These are phyloP conservation scores for Zancudomyces culisetae DNA, from an alignment of 371 early-diverging fungal species.

Conservation along the genomic window DNA sequence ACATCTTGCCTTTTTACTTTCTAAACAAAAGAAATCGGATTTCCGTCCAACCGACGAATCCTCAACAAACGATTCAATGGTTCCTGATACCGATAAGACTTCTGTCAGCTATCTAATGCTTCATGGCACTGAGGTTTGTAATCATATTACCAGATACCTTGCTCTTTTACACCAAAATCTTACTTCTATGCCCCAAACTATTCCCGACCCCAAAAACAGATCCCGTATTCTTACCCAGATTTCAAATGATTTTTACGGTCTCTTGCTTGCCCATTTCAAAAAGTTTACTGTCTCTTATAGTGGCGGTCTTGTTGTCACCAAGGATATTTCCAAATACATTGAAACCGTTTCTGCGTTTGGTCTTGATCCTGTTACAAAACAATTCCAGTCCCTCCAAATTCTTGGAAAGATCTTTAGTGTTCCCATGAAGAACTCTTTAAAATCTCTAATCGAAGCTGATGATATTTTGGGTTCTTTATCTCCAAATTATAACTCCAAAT, in stretches of 20 bases:
- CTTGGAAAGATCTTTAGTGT: constrained; percentile 78
- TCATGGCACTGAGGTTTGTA: constrained; percentile 59
- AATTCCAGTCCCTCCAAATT: constrained; percentile 81
- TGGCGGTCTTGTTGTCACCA: constrained; percentile 60
- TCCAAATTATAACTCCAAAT: too few relatives aligned
- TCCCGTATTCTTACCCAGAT: background rate
- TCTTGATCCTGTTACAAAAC: constrained; percentile 49
- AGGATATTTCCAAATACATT: constrained; percentile 80
- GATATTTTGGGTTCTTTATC: too few relatives aligned
- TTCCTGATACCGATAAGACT: constrained; percentile 21
- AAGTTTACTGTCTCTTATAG: constrained; percentile 51
- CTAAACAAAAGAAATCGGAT: constrained; percentile 44
- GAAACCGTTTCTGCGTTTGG: constrained; percentile 59
- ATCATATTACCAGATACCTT: constrained; percentile 49
- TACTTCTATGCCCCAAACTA: background rate
- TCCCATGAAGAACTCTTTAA: constrained; percentile 70
- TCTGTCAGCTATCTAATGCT: constrained; percentile 51
- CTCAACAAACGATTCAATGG: constrained; percentile 31
- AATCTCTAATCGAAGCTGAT: constrained; percentile 62
- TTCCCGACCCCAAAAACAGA: background rate
- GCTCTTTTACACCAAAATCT: background rate
- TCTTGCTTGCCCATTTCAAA: constrained; percentile 71
- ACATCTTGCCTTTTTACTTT: constrained; percentile 14
- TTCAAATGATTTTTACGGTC: background rate
- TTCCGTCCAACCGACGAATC: constrained; percentile 72